These are phyloP conservation scores for Ceraceosorus guamensis DNA, from an alignment of 1,284 basidiomycete genomes.

Conservation along the genomic window DNA sequence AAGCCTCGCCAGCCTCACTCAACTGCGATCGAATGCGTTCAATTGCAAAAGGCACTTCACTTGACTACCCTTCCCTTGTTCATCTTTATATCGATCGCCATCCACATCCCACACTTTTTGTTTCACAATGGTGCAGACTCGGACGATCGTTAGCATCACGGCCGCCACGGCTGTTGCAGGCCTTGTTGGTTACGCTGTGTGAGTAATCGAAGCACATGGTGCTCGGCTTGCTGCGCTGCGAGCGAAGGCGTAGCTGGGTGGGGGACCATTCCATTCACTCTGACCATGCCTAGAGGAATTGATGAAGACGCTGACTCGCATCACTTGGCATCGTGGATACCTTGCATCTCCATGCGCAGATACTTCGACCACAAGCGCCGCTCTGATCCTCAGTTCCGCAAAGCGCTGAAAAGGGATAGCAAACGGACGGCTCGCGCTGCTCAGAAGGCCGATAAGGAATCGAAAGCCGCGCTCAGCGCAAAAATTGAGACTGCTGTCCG, in stretches of 20 bases:
- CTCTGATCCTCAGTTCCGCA: slow-evolving; percentile 80
- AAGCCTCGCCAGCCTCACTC: no score
- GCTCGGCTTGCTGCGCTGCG: not conserved
- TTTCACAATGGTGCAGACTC: slow-evolving; percentile 11
- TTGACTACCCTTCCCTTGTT: no score
- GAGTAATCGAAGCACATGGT: not conserved
- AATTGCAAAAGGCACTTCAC: no score
- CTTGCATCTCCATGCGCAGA: slow-evolving; percentile 36
- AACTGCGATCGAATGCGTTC: no score
- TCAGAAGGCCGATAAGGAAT: slow-evolving; percentile 39
- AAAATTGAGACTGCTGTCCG: slow-evolving; percentile 29
- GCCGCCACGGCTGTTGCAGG: slow-evolving; percentile 25
- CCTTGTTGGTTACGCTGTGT: slow-evolving; percentile 39
- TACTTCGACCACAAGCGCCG: slow-evolving; percentile 95
- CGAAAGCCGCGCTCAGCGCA: slow-evolving; percentile 58
- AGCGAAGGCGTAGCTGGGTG: not conserved
- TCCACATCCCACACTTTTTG: not conserved
- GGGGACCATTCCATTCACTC: no score
- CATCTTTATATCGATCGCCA: no score
- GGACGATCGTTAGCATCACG: slow-evolving; percentile 10
- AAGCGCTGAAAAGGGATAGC: slow-evolving; percentile 70
- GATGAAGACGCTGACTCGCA: not conserved
- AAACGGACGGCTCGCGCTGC: not conserved
- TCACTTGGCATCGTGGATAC: not conserved
- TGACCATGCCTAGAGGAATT: no score